Evolutionary conservation across 2,329 filamentous ascomycete species (phyloP), one percentile per base, ranked within the genome.

Genomic region (Aspergillus melleus): DNA sequence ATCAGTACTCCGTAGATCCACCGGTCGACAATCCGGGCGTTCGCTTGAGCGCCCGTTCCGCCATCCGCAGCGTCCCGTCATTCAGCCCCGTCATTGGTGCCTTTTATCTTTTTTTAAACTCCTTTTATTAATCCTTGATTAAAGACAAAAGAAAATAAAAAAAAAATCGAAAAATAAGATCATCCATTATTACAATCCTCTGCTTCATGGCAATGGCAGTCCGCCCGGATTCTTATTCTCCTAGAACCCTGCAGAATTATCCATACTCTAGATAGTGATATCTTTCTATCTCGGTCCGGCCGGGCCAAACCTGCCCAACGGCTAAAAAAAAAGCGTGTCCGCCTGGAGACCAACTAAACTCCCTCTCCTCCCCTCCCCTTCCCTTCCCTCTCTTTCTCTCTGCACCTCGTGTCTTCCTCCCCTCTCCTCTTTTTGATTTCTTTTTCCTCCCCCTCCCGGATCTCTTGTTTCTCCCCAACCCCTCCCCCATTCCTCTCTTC

Each of bases 21-120:
- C 36, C 36, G 4, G 16, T 8, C 26, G 36, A 16, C 12, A 11
- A 2, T 39, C 36, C 36, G 36, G 36, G 11, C 36, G n/a, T 39
- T 39, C 36, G 14, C 36, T n/a, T 12, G 46, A 51, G 19, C 26
- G 52, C 61, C 57, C 57, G 60, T 62, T 64, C 62, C 62, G 62
- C 62, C 60, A 62, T 60, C 59, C 57, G 44, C 55, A 42, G 30
- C 36, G 42, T 58, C 20, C n/a, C 36, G 36, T 24, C 39, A 20
- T 39, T 24, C 29, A 32, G 12, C 10, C 4, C 19, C 11, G 29
- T 54, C 49, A 58, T 61, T 58, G 56, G 60, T n/a, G 11, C 22
- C 19, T 22, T 12, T 20, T 20, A 42, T 11, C 16, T 46, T 47
- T 20, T 47, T 47, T 20, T 47, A 2, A 47, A 12, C 36, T 39